A percentile compares a stretch with the other conserved stretches of the same genome.
phyloP scores from a whole-genome alignment of 2,329 filamentous ascomycete genomes.

The Diplodia scrobiculata region DNA sequence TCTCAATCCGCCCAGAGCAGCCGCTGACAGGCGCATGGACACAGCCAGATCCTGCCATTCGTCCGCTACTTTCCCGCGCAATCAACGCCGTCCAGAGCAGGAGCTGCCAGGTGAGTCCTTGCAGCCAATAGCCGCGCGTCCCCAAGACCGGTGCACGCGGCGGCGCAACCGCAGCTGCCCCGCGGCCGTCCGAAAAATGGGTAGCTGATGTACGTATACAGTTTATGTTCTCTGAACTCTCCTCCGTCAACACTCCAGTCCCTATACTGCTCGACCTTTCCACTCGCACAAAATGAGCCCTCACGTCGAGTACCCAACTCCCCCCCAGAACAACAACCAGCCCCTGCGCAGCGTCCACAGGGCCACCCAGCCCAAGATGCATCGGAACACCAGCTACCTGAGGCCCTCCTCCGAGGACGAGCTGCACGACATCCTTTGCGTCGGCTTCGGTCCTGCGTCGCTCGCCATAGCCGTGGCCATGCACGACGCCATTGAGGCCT shows the following conservation, averaged over 20 bases:
- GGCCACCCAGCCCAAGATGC: constrained; percentile 30
- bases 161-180: background rate
- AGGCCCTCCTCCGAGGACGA: constrained; percentile 61
- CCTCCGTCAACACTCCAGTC: constrained; percentile 17
- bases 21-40: constrained; percentile 15
- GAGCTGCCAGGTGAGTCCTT: constrained; percentile 1
- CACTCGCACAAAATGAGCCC: constrained; percentile 38
- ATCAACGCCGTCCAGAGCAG: background rate
- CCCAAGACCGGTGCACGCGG: background rate
- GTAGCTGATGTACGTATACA: constrained; percentile 4
- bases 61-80: constrained; percentile 1
- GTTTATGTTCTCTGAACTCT: constrained; percentile 24
- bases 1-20: background rate
- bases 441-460: constrained; percentile 91
- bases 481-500: constrained; percentile 65
- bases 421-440: constrained; percentile 81
- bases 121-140: constrained; percentile 14
- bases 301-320: constrained; percentile 36
- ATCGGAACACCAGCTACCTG: constrained; percentile 49
- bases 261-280: background rate
- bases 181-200: background rate
- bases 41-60: constrained; percentile 18
- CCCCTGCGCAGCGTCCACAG: constrained; percentile 28
- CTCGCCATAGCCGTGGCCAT: constrained; percentile 86
- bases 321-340: constrained; percentile 29